Conservation (phyloP, 768 basidiomycete species). For the Asterophora parasitica region DNA sequence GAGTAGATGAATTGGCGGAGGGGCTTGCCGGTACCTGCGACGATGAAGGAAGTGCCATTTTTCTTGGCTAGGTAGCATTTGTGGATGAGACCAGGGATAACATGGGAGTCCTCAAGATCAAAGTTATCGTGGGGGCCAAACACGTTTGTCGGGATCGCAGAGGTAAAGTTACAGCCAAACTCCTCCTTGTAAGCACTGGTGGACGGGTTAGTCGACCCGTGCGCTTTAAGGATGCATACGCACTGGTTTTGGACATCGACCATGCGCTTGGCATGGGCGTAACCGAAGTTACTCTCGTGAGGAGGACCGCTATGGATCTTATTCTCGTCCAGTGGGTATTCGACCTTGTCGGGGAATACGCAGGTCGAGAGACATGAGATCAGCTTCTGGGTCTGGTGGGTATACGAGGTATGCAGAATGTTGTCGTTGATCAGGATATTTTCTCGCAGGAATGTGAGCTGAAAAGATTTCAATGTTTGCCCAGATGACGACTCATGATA, state of each 20-base stretch:
- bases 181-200: constrained; percentile 93
- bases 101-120: constrained; percentile 87
- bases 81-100: constrained; percentile 92
- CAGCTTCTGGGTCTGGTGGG: constrained; percentile 64
- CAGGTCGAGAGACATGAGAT: constrained; percentile 97
- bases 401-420: constrained; percentile 72
- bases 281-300: constrained; percentile 94
- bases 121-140: constrained; percentile 96
- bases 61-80: constrained; percentile 91
- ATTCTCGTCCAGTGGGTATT: constrained; percentile 87
- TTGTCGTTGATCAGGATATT: constrained; percentile 96
- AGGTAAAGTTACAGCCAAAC: constrained; percentile 91
- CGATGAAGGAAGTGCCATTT: constrained; percentile 79
- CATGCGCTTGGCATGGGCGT: constrained; percentile 93
- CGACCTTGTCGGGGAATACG: constrained; percentile 94
- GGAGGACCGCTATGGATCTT: constrained; percentile 93
- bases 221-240: constrained; percentile 17
- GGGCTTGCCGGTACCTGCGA: constrained; percentile 88
- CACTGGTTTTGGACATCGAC: constrained; percentile 95
- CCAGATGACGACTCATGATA: not conserved
- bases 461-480: not conserved
- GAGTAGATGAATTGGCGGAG: constrained; percentile 98
- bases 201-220: not conserved
- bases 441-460: constrained; percentile 91
- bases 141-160: constrained; percentile 96